Base-by-base conservation (phyloP, 495 filamentous ascomycete species). In the Aspergillus saccharolyticus region DNA sequence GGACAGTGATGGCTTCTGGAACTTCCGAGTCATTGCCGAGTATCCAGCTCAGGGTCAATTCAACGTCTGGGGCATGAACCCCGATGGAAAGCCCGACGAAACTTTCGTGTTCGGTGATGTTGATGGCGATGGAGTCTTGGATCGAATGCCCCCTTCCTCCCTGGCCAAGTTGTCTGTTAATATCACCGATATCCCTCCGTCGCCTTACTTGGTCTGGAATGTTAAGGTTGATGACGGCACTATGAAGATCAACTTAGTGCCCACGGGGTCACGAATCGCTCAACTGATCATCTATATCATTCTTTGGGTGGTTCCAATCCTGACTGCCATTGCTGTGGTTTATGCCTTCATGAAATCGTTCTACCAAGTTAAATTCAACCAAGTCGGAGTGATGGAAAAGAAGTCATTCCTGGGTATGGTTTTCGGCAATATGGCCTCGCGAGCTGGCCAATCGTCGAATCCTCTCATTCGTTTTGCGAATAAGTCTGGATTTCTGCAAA, bases 301-400 rank as follows among this genome's bases (percentile, higher is more conserved):
- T 8, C 70, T 88, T n/a, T 75, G 70, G 61, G 54, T 85, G 39
- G 62, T 87, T 4, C 86, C 86, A 0, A 56, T 83, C 15, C 6
- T 76, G 6, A 78, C 77, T 6, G 85, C 74, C 10, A 63, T 63
- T 1, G 58, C 76, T 15, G 82, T 76, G 19, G 76, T 83, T 1
- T 87, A 77, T 64, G 63, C 81, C 2, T 89, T 86, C 73, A 78
- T 83, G 73, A 79, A 80, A 54, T 80, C 80, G 18, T 89, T 88
- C 69, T 89, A 88, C 69, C 78, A 81, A 21, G 83, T 89, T 69
- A 88, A 87, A 66, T 82, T 89, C 73, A 88, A 88, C 65, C 78
- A 87, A 63, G 66, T 82, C 14, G 87, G 87, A 45, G 80, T 87
- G 7, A 74, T 65, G 33, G 72, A 80, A 46, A 80, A 80, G 64